Conservation (phyloP, 495 filamentous ascomycete genomes). For the Neurospora sp. region DNA sequence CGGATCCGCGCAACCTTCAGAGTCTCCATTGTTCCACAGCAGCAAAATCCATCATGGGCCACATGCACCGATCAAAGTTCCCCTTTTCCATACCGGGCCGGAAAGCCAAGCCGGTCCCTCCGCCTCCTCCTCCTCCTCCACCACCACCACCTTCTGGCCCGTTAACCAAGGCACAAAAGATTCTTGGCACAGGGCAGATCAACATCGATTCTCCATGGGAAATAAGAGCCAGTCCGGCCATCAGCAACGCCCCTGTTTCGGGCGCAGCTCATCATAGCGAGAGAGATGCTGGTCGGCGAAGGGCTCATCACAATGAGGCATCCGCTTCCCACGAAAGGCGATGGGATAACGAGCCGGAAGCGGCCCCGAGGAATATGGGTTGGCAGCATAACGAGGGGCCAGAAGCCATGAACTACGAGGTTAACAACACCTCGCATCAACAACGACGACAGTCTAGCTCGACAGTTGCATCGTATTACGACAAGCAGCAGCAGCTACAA, state of each 20-base stretch:
- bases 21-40: background rate
- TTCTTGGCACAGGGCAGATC: conserved; percentile 30
- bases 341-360: conserved; percentile 40
- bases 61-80: conserved; percentile 35
- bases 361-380: background rate
- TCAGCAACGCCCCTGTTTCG: conserved; percentile 37
- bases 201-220: conserved; percentile 31
- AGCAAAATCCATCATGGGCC: conserved; percentile 28
- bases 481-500: conserved; percentile 42
- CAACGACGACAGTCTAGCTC: conserved; percentile 38
- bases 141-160: conserved; percentile 2
- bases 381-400: conserved; percentile 24
- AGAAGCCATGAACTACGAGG: conserved; percentile 15
- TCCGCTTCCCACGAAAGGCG: conserved; percentile 10
- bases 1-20: background rate
- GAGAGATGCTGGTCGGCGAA: conserved; percentile 7
- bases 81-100: conserved; percentile 43
- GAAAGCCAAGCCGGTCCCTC: conserved; percentile 21
- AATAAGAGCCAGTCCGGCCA: conserved; percentile 31
- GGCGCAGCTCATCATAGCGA: conserved; percentile 27
- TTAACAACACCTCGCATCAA: conserved; percentile 28
- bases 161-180: conserved; percentile 35
- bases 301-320: conserved; percentile 4
- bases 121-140: conserved; percentile 4
- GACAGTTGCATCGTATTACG: conserved; percentile 41